Percentiles rank a stretch among this genome's conserved stretches.
phyloP scores from a whole-genome alignment of 2,329 filamentous ascomycete species.

The Xylaria sp. region DNA sequence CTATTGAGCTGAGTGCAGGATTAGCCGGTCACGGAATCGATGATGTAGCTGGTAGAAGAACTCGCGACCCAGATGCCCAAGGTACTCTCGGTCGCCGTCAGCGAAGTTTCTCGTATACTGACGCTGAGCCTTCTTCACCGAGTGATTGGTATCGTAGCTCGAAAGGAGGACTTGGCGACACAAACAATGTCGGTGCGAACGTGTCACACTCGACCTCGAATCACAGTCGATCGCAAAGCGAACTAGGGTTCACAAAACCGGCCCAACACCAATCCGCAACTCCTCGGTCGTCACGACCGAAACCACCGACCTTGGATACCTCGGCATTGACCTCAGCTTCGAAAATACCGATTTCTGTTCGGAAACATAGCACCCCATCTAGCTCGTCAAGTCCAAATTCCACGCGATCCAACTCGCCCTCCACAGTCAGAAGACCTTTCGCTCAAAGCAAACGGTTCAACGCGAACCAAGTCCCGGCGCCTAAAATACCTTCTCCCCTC shows the following conservation, averaged over 20 bases:
- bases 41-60: constrained; percentile 64
- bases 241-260: constrained; percentile 58
- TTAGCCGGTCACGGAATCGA: constrained; percentile 71
- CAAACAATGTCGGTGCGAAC: constrained; percentile 37
- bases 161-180: constrained; percentile 38
- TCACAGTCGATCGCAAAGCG: constrained; percentile 68
- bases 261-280: constrained; percentile 49
- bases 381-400: constrained; percentile 61
- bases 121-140: constrained; percentile 70
- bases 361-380: constrained; percentile 57
- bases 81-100: constrained; percentile 60
- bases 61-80: constrained; percentile 76
- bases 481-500: constrained; percentile 57
- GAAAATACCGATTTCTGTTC: constrained; percentile 59
- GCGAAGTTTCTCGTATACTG: constrained; percentile 66
- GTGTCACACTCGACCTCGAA: constrained; percentile 51
- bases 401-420: constrained; percentile 67
- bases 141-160: constrained; percentile 58
- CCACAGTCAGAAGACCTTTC: constrained; percentile 56
- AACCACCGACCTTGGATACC: constrained; percentile 49
- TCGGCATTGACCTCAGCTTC: constrained; percentile 51
- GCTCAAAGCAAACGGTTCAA: constrained; percentile 55
- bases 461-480: constrained; percentile 47
- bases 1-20: constrained; percentile 64
- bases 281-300: constrained; percentile 49